A percentile compares a stretch with the other conserved stretches of the same genome.
These are phyloP conservation scores for Pelargonium citronellum DNA, from an alignment of 441 rosid species.

Conservation along the genomic window DNA sequence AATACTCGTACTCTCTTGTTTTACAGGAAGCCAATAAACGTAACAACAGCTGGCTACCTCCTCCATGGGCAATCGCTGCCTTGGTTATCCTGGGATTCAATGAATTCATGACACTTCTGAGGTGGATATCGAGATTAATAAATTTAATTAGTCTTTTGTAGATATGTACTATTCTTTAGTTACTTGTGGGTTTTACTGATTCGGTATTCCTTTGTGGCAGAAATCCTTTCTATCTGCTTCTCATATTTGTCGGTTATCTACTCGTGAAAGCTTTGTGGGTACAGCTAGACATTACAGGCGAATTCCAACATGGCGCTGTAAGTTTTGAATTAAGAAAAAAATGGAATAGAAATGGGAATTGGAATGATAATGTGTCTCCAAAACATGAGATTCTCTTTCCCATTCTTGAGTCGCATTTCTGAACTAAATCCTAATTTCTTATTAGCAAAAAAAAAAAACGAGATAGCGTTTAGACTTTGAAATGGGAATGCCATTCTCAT, in stretches of 20 bases:
- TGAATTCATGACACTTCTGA: conserved; percentile 89
- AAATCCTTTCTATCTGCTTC: conserved; percentile 69
- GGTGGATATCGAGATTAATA: conserved; percentile 35
- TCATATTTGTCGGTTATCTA: conserved; percentile 65
- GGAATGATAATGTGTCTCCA: too few relatives aligned
- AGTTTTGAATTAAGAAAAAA: conserved; percentile 26
- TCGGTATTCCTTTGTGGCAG: conserved; percentile 38
- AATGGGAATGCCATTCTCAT: too few relatives aligned
- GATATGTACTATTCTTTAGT: not conserved
- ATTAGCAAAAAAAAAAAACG: too few relatives aligned
- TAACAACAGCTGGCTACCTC: conserved; percentile 95
- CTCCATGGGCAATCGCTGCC: conserved; percentile 98
- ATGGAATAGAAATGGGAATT: too few relatives aligned
- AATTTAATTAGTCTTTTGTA: not conserved
- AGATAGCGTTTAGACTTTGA: too few relatives aligned
- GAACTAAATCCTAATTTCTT: too few relatives aligned
- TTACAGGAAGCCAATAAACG: conserved; percentile 92
- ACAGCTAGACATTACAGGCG: conserved; percentile 73
- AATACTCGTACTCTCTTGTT: not conserved
- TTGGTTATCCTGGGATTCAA: conserved; percentile 80
- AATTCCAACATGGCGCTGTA: conserved; percentile 78
- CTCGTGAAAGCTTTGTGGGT: conserved; percentile 85
- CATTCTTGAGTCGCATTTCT: not conserved
- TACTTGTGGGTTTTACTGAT: conserved; percentile 12
- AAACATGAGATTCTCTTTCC: too few relatives aligned